Conservation (phyloP, 768 basidiomycete genomes). For the Psilocybe azurescens region DNA sequence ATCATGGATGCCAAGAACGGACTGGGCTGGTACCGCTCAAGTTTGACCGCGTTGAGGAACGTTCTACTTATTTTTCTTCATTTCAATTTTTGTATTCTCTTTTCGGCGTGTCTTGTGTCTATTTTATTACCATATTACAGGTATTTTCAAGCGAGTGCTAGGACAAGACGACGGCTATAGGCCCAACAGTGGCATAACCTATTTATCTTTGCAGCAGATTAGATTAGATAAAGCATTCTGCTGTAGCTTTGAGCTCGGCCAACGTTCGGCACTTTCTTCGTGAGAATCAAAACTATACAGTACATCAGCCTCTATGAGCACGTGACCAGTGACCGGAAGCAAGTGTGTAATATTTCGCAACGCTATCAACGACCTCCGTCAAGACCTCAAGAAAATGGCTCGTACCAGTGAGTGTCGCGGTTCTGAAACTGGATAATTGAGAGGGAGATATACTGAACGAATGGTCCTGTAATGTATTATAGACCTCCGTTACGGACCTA, state of each 20-base stretch:
- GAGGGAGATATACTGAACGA: conserved; percentile 19
- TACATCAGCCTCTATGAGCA: conserved; percentile 53
- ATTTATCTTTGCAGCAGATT: conserved; percentile 21
- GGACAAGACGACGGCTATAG: background rate
- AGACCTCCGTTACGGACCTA: conserved; percentile 88
- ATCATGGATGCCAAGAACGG: conserved; percentile 41
- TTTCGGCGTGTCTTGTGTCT: conserved; percentile 18
- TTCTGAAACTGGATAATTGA: background rate
- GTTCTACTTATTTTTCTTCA: conserved; percentile 23
- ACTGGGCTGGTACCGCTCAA: conserved; percentile 45
- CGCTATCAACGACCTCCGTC: conserved; percentile 45
- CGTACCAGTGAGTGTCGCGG: conserved; percentile 68
- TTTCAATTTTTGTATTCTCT: conserved; percentile 22
- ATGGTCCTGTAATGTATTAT: conserved; percentile 12
- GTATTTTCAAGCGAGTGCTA: conserved; percentile 2
- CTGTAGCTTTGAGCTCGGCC: conserved; percentile 19
- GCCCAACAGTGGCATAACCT: background rate
- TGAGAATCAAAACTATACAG: conserved; percentile 58
- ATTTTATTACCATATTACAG: conserved; percentile 19
- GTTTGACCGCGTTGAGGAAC: conserved; percentile 28
- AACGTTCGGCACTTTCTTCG: conserved; percentile 28
- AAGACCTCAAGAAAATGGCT: conserved; percentile 74
- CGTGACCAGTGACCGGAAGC: conserved; percentile 35
- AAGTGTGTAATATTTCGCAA: conserved; percentile 30
- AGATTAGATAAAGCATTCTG: conserved; percentile 31